Conservation (phyloP, 805 yeast species). For the Yarrowia sp. region DNA sequence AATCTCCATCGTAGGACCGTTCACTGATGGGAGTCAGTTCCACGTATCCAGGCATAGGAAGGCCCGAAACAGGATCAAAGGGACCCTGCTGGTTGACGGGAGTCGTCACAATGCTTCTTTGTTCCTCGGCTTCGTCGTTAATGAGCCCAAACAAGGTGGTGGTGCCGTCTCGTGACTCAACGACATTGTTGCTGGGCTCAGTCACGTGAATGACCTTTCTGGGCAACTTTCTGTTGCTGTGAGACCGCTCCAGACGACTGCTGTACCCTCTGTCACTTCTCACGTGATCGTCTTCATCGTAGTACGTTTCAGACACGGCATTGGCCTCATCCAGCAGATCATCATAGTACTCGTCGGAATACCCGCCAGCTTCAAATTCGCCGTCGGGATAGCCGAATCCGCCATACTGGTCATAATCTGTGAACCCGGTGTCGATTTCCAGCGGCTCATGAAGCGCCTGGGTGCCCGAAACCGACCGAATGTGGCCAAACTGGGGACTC, state of each 20-base stretch:
- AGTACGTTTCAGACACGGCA: constrained; percentile 14
- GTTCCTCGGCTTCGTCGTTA: constrained; percentile 2
- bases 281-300: constrained; percentile 24
- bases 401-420: constrained; percentile 4
- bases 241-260: constrained; percentile 32
- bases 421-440: constrained; percentile 6
- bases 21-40: constrained; percentile 37
- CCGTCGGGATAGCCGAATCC: constrained; percentile 8
- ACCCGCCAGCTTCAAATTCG: constrained; percentile 1
- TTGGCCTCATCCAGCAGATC: constrained; percentile 30
- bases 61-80: constrained; percentile 22
- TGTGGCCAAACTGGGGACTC: neutral
- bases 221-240: constrained; percentile 22
- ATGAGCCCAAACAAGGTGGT: constrained; percentile 22
- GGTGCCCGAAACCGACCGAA: neutral
- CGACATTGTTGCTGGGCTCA: constrained; percentile 4
- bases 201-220: constrained; percentile 11
- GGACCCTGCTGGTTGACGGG: constrained; percentile 25
- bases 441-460: constrained; percentile 17
- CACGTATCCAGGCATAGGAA: constrained; percentile 24
- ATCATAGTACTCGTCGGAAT: constrained; percentile 17
- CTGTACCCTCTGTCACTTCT: neutral
- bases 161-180: constrained; percentile 3
- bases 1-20: constrained; percentile 14
- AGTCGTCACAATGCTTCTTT: constrained; percentile 2